Evolutionary conservation across 2,329 filamentous ascomycete genomes (phyloP).

Genomic region (Apiospora rasikravindrae): DNA sequence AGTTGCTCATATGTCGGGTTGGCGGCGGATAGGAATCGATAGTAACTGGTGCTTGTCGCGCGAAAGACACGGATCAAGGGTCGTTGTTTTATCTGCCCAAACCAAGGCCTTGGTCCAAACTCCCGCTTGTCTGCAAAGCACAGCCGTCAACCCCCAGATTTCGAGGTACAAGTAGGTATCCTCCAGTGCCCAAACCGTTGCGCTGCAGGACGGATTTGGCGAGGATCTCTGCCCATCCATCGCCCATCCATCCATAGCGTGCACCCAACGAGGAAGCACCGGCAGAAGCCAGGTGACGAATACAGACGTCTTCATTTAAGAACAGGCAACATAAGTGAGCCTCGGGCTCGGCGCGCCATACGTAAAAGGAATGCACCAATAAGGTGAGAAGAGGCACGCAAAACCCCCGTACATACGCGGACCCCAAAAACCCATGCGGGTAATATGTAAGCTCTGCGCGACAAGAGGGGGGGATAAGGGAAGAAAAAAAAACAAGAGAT

Average conservation of each 20-base stretch:
- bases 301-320: conserved; percentile 6
- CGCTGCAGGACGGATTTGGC: conserved; percentile 1
- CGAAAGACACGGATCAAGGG: conserved; percentile 10
- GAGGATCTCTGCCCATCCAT: neutral
- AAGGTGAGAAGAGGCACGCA: conserved; percentile 1
- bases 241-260: neutral
- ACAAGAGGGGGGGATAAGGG: too few species aligned
- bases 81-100: neutral
- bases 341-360: conserved; percentile 10
- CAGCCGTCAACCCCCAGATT: conserved; percentile 11
- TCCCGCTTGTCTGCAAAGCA: neutral
- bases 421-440: conserved; percentile 1
- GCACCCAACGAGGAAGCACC: conserved; percentile 14
- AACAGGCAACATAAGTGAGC: neutral
- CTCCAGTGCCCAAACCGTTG: neutral
- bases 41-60: neutral
- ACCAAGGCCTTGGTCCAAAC: conserved; percentile 10
- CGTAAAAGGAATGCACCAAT: conserved; percentile 1
- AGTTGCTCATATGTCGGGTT: neutral
- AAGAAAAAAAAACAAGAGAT: neutral
- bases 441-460: conserved; percentile 14
- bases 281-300: neutral
- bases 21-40: conserved; percentile 10
- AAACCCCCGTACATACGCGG: neutral
- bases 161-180: neutral